Base-by-base conservation (phyloP, 768 basidiomycete species). In the Mycena venus region DNA sequence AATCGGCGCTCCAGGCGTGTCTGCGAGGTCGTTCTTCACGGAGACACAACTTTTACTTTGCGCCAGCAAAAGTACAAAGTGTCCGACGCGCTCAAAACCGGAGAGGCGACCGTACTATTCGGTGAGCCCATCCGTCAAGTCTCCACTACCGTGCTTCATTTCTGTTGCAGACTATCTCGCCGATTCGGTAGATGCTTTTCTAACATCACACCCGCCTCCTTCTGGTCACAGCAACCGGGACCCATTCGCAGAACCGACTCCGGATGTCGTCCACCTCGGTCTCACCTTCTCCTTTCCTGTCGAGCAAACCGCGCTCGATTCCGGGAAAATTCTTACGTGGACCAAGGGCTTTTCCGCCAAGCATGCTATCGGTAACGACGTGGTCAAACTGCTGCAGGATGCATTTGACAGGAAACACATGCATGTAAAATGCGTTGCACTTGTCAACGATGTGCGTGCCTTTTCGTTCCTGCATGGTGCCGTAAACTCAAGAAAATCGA, bases 241-340 rank as follows among this genome's bases (percentile, higher is more conserved):
- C 49, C 55, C 72, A 72, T 21, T 70, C 56, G 23, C 64, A 23
- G 38, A 59, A 38, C 70, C 73, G 15, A 77, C 74, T 21, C 78
- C 82, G 1, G 85, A 89, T 77, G 78, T 84, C 2, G 85, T 90
- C 11, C 84, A 87, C 60, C 92, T 99, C 3, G 98, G 98, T 11
- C 89, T 99, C 63, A 99, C 98, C 0, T 99, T 99, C 83, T 97
- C 95, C 32, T 98, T 99, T 87, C 98, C 98, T 2, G 98, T 99
- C 32, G 96, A 98, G 79, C 98, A 99, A 82, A 96, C 96, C 0
- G 97, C 98, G 0, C 89, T 99, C 27, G 93, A 93, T 78, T 91
- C 92, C 27, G 98, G 98, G 1, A 95, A 92, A 73, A 93, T 99
- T 74, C 86, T 99, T 40, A 98, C 95, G 0, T 97, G 96, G 96